A percentile compares a stretch with the other conserved stretches of the same genome.
Conservation (phyloP, 148 eudicot species). For the Spergularia bocconei region DNA sequence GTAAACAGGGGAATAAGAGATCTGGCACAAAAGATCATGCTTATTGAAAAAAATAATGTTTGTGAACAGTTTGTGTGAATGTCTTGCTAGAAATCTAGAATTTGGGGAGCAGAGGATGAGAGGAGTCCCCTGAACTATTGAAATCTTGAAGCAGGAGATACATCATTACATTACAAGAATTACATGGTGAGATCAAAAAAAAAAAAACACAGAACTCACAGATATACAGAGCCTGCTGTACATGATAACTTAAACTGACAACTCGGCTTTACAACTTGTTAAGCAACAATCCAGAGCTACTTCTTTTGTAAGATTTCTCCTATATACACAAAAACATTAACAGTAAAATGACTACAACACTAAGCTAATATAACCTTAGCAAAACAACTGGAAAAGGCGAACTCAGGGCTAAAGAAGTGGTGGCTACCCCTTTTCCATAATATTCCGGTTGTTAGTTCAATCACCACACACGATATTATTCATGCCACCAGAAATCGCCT, state of each 20-base stretch:
- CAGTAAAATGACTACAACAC: conserved; percentile 14
- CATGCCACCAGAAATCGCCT: conserved; percentile 27
- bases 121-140: background rate
- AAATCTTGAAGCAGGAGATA: conserved; percentile 8
- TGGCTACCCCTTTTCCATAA: conserved; percentile 10
- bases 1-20: no score
- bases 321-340: conserved; percentile 22
- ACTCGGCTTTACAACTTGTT: conserved; percentile 23
- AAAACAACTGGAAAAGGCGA: conserved; percentile 10
- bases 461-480: conserved; percentile 23
- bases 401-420: background rate
- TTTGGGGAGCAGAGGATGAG: background rate
- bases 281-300: conserved; percentile 7
- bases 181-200: conserved; percentile 27
- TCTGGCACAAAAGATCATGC: no score
- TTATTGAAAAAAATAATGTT: no score
- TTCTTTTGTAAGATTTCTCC: conserved; percentile 16
- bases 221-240: conserved; percentile 37
- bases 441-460: conserved; percentile 18
- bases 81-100: background rate
- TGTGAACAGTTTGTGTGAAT: background rate
- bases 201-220: conserved; percentile 9
- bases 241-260: conserved; percentile 10
- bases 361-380: conserved; percentile 18
- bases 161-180: conserved; percentile 13